Evolutionary conservation across 257 asterid genomes (phyloP).

Genomic region (Striga asiatica): DNA sequence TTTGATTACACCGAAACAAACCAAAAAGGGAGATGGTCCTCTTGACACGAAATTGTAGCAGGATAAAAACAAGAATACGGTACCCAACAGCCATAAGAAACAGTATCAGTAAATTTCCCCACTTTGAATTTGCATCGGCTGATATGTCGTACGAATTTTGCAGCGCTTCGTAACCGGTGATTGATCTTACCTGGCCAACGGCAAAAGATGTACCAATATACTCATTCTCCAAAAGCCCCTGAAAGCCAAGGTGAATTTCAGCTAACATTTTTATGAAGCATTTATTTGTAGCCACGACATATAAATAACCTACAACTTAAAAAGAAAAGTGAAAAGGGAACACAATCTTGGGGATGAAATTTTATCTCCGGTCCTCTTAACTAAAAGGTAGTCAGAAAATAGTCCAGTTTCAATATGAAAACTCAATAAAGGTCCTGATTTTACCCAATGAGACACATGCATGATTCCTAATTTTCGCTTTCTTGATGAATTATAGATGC

Average conservation of each 20-base stretch:
- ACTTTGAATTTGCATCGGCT: slow-evolving; percentile 48
- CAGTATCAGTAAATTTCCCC: slow-evolving; percentile 62
- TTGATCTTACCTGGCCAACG: slow-evolving; percentile 77
- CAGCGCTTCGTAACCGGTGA: slow-evolving; percentile 85
- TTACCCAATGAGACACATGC: too few relatives aligned
- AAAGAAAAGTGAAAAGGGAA: too few relatives aligned
- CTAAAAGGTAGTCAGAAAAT: too few relatives aligned
- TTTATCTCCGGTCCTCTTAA: too few relatives aligned
- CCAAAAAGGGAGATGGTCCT: slow-evolving; percentile 31
- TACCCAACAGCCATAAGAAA: slow-evolving; percentile 66
- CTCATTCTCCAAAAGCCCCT: slow-evolving; percentile 98
- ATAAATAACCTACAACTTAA: too few relatives aligned
- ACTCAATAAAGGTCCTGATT: too few relatives aligned
- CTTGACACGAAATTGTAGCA: slow-evolving; percentile 47
- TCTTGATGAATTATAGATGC: neutral
- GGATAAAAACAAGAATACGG: slow-evolving; percentile 50
- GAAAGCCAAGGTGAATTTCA: slow-evolving; percentile 9
- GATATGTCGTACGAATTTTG: slow-evolving; percentile 59
- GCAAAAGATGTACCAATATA: slow-evolving; percentile 62
- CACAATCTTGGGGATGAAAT: too few relatives aligned
- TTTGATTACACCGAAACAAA: slow-evolving; percentile 31
- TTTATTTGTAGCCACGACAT: neutral
- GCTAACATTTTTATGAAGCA: neutral
- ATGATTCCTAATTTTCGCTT: neutral
- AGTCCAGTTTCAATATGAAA: neutral